Percentiles rank a stretch among this genome's conserved stretches.
Evolutionary conservation across 805 yeast genomes (phyloP).

Genomic region (Candida qinlingensis): DNA sequence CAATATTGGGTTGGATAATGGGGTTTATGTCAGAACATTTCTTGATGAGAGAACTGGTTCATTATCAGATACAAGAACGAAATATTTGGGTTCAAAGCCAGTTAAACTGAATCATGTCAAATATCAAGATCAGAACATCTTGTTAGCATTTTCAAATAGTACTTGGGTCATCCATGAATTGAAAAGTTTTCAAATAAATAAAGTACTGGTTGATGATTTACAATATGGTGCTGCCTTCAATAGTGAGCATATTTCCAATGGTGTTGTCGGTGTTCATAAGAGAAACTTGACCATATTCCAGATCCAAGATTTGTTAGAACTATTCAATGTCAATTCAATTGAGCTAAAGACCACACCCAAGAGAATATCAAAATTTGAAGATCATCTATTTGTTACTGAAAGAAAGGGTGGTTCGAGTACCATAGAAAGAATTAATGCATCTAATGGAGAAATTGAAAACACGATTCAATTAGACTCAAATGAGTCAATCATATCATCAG

Average conservation of each 20-base stretch:
- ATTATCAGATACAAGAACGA: slow-evolving; percentile 56
- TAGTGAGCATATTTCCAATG: slow-evolving; percentile 58
- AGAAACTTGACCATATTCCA: slow-evolving; percentile 51
- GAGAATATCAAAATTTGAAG: slow-evolving; percentile 27
- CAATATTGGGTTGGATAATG: slow-evolving; percentile 81
- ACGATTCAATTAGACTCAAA: slow-evolving; percentile 3
- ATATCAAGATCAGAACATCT: slow-evolving; percentile 15
- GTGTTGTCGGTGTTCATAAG: slow-evolving; percentile 58
- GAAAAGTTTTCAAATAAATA: slow-evolving; percentile 23
- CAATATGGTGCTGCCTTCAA: slow-evolving; percentile 46
- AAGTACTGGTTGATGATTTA: slow-evolving; percentile 28
- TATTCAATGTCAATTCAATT: slow-evolving; percentile 30
- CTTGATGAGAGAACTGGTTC: slow-evolving; percentile 59
- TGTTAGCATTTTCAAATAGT: slow-evolving; percentile 27
- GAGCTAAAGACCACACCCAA: slow-evolving; percentile 49
- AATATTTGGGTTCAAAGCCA: slow-evolving; percentile 68
- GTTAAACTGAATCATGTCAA: slow-evolving; percentile 37
- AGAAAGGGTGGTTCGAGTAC: slow-evolving; percentile 1
- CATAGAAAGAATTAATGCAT: slow-evolving; percentile 14
- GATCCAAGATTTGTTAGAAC: slow-evolving; percentile 35
- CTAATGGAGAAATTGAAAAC: slow-evolving; percentile 11
- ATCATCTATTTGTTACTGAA: slow-evolving; percentile 17
- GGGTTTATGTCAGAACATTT: slow-evolving; percentile 64
- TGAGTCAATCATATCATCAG: slow-evolving; percentile 12
- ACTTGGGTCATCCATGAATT: slow-evolving; percentile 30